These are phyloP conservation scores for Musa acuminata DNA, from an alignment of 176 grass and related monocot species.

Conservation along the genomic window DNA sequence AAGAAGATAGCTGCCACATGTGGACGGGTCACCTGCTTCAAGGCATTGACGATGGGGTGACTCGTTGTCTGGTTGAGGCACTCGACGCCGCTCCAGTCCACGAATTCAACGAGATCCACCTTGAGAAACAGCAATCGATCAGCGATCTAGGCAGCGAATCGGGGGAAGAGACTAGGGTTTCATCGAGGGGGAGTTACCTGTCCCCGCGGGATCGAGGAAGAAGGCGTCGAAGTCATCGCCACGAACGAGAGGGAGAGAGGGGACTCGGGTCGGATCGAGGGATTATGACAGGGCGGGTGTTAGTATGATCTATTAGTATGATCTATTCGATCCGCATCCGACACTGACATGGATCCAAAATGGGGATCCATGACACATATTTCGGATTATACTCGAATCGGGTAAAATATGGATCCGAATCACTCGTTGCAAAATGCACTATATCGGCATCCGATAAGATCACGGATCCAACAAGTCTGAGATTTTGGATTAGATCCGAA, in stretches of 20 bases:
- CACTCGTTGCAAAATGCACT: too few species aligned
- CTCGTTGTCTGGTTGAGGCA: slow-evolving; percentile 86
- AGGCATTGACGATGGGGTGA: slow-evolving; percentile 51
- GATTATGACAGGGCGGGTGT: not conserved
- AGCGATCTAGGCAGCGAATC: not conserved
- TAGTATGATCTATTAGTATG: too few species aligned
- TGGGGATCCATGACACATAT: too few species aligned
- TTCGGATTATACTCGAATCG: too few species aligned
- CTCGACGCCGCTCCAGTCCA: slow-evolving; percentile 96
- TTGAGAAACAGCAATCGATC: slow-evolving; percentile 23
- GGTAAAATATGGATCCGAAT: too few species aligned
- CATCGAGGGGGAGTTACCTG: not conserved
- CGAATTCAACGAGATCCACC: slow-evolving; percentile 97
- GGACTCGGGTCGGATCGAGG: not conserved
- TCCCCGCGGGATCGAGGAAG: slow-evolving; percentile 3
- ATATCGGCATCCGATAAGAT: too few species aligned
- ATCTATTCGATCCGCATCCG: too few species aligned
- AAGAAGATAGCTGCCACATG: not conserved
- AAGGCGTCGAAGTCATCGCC: not conserved
- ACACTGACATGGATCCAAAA: too few species aligned
- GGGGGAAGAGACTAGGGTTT: not conserved
- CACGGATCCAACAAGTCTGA: too few species aligned
- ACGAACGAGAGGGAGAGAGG: not conserved
- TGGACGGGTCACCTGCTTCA: slow-evolving; percentile 51
- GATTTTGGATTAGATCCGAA: too few species aligned